Evolutionary conservation across 768 basidiomycete species (phyloP).

Genomic region (Tylopilus felleus): DNA sequence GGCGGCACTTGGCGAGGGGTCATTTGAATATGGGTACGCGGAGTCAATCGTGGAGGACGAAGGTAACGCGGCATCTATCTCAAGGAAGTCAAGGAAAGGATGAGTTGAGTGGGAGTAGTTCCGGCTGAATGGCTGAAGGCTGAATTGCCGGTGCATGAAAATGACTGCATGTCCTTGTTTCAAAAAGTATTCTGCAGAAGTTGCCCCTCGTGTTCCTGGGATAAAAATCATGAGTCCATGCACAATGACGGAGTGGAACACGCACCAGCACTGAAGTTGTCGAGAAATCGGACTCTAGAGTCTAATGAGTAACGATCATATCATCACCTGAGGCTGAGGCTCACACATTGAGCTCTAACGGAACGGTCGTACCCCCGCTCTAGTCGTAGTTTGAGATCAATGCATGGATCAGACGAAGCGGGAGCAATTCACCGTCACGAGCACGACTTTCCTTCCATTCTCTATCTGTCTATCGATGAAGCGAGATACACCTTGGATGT

Average conservation of each 20-base stretch:
- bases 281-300: slow-evolving; percentile 89
- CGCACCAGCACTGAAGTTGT: slow-evolving; percentile 97
- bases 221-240: neutral
- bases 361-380: slow-evolving; percentile 99
- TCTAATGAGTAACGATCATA: slow-evolving; percentile 16
- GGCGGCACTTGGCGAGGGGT: slow-evolving; percentile 23
- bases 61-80: slow-evolving; percentile 44
- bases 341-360: slow-evolving; percentile 98
- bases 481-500: slow-evolving; percentile 56
- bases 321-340: slow-evolving; percentile 31
- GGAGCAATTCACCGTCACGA: slow-evolving; percentile 77
- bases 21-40: slow-evolving; percentile 27
- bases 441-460: slow-evolving; percentile 72
- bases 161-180: slow-evolving; percentile 94
- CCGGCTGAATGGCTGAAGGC: slow-evolving; percentile 93
- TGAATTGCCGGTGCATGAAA: slow-evolving; percentile 98
- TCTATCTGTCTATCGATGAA: slow-evolving; percentile 71
- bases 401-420: neutral
- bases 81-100: slow-evolving; percentile 94
- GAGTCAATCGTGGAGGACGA: slow-evolving; percentile 20
- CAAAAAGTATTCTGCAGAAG: slow-evolving; percentile 97
- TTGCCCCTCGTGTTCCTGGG: slow-evolving; percentile 90
- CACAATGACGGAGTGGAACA: neutral
- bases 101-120: slow-evolving; percentile 99
- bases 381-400: slow-evolving; percentile 32